These are phyloP conservation scores for Ceratocystis papillata DNA, from an alignment of 2,329 filamentous ascomycete species.

Conservation along the genomic window DNA sequence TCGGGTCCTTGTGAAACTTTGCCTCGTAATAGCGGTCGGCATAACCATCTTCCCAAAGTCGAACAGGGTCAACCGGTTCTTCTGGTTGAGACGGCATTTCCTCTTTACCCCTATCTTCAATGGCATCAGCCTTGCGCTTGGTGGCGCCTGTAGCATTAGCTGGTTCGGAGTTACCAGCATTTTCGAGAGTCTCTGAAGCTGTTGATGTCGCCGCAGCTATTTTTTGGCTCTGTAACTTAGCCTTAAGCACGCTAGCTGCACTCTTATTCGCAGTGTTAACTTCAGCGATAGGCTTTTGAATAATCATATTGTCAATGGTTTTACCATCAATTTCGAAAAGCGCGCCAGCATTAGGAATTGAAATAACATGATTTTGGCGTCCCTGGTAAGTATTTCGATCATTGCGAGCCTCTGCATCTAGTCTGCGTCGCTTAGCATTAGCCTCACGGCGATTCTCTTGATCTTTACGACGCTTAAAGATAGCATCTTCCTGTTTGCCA, in stretches of 20 bases:
- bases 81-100: constrained; percentile 49
- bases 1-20: constrained; percentile 77
- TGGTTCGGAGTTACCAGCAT: not conserved
- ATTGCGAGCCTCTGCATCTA: constrained; percentile 48
- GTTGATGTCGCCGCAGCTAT: not conserved
- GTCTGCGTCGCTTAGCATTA: constrained; percentile 64
- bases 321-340: constrained; percentile 29
- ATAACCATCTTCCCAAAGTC: constrained; percentile 92
- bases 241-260: constrained; percentile 78
- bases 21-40: constrained; percentile 93
- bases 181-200: not conserved
- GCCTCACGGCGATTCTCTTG: constrained; percentile 74
- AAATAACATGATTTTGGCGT: constrained; percentile 23
- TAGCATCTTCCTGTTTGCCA: constrained; percentile 84
- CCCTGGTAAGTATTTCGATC: constrained; percentile 22
- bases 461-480: constrained; percentile 81
- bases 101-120: constrained; percentile 46
- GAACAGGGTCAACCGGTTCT: constrained; percentile 65
- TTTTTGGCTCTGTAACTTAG: constrained; percentile 51
- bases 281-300: constrained; percentile 67
- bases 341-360: constrained; percentile 20
- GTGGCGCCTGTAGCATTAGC: constrained; percentile 30
- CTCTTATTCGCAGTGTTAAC: constrained; percentile 82
- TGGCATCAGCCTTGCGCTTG: constrained; percentile 66
- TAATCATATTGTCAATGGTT: constrained; percentile 64